Percentiles rank a stretch among this genome's conserved stretches.
Evolutionary conservation across 192 early-diverging fungal genomes (phyloP).

Genomic region (Podila minutissima): DNA sequence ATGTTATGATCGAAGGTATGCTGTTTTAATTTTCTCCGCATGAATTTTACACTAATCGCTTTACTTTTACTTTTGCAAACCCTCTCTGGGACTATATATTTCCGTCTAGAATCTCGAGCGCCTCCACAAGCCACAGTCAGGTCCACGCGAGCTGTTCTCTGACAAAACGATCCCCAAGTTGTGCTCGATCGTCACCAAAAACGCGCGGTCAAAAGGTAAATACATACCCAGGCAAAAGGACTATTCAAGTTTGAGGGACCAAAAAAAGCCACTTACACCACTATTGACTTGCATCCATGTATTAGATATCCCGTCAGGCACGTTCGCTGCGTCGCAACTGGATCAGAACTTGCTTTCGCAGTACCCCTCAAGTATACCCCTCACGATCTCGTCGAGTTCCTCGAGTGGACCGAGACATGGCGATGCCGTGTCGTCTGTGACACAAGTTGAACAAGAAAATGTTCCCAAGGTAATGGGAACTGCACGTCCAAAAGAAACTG

Average conservation of each 20-base stretch:
- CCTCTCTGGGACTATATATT: not conserved
- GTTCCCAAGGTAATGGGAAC: not conserved
- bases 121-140: conserved; percentile 9
- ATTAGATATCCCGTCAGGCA: not conserved
- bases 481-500: not conserved
- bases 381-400: not conserved
- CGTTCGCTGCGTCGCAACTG: not conserved
- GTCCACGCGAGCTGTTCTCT: conserved; percentile 31
- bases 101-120: conserved; percentile 16
- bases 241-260: too few relatives aligned
- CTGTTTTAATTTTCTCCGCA: not conserved
- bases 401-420: not conserved
- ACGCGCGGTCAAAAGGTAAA: conserved; percentile 16
- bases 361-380: not conserved
- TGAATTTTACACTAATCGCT: not conserved
- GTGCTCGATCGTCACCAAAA: conserved; percentile 22
- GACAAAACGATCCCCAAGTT: conserved; percentile 10
- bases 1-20: not conserved
- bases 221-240: not conserved
- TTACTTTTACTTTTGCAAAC: too few relatives aligned
- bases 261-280: too few relatives aligned
- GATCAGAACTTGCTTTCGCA: not conserved
- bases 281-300: too few relatives aligned
- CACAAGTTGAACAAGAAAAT: not conserved
- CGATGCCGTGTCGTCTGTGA: not conserved